Evolutionary conservation across 2,329 filamentous ascomycete genomes (phyloP).

Genomic region (Fusarium aywerte): DNA sequence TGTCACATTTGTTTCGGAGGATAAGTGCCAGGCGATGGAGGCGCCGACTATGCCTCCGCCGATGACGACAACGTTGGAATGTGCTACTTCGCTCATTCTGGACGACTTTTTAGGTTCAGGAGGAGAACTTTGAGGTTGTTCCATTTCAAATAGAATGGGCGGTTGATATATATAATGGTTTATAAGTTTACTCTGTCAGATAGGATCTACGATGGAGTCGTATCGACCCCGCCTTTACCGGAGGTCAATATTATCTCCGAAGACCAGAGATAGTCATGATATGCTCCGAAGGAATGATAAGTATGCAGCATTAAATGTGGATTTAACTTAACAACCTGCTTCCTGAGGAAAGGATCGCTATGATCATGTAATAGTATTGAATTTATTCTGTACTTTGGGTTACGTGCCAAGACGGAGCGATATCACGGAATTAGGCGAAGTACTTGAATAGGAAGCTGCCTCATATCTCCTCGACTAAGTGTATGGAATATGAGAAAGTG

Average conservation of each 20-base stretch:
- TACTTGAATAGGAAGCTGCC: background rate
- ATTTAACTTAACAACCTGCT: background rate
- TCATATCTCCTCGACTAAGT: background rate
- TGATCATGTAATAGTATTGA: background rate
- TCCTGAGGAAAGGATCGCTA: background rate
- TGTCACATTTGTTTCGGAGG: constrained; percentile 23
- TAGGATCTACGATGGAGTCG: background rate
- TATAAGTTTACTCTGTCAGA: background rate
- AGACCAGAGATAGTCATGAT: background rate
- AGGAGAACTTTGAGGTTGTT: background rate
- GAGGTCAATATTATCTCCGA: constrained; percentile 4
- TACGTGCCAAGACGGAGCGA: background rate
- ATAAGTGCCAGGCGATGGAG: constrained; percentile 34
- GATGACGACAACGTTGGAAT: constrained; percentile 24
- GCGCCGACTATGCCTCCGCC: constrained; percentile 36
- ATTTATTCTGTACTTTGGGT: background rate
- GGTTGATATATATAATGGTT: background rate
- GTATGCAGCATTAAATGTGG: background rate
- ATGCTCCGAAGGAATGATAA: background rate
- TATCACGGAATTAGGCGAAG: background rate
- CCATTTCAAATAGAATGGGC: background rate
- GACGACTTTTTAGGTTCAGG: background rate
- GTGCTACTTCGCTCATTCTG: background rate
- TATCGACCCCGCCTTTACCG: constrained; percentile 4
- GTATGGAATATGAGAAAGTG: background rate